Conservation (phyloP, 225 moss, liverwort and hornwort species). For the Polytrichum commune region DNA sequence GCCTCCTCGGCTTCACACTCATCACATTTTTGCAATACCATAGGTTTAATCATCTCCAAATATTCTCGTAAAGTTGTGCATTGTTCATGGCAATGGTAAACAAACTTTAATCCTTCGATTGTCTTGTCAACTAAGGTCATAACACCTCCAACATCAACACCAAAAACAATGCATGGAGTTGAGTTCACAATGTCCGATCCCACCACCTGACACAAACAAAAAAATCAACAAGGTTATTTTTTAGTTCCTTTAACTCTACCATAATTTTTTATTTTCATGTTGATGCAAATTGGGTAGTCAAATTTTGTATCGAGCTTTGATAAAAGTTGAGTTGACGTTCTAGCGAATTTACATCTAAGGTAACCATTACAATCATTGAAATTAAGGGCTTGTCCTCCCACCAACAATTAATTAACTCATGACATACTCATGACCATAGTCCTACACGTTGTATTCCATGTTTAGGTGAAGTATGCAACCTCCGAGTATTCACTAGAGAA, state of each 20-base stretch:
- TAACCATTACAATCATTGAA: too few species aligned
- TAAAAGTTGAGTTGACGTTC: neutral
- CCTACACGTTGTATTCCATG: too few species aligned
- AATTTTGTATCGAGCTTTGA: neutral
- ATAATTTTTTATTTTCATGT: too few species aligned
- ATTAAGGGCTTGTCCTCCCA: too few species aligned
- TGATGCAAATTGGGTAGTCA: neutral
- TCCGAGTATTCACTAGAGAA: too few species aligned
- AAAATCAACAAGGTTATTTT: neutral
- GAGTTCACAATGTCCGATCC: neutral
- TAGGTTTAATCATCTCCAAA: neutral
- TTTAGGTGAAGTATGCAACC: too few species aligned
- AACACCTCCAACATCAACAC: neutral
- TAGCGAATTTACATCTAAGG: too few species aligned
- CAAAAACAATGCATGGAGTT: neutral
- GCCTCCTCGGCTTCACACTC: too few species aligned
- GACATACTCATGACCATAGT: too few species aligned
- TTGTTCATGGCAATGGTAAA: neutral
- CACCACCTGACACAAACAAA: neutral
- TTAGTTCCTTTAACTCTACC: neutral
- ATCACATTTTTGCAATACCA: neutral
- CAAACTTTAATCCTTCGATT: neutral
- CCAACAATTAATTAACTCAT: too few species aligned
- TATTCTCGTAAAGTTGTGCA: neutral
- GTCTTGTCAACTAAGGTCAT: neutral